Percentiles rank a stretch among this genome's conserved stretches.
phyloP scores from a whole-genome alignment of 495 filamentous ascomycete genomes.

The Cercophora scortea region DNA sequence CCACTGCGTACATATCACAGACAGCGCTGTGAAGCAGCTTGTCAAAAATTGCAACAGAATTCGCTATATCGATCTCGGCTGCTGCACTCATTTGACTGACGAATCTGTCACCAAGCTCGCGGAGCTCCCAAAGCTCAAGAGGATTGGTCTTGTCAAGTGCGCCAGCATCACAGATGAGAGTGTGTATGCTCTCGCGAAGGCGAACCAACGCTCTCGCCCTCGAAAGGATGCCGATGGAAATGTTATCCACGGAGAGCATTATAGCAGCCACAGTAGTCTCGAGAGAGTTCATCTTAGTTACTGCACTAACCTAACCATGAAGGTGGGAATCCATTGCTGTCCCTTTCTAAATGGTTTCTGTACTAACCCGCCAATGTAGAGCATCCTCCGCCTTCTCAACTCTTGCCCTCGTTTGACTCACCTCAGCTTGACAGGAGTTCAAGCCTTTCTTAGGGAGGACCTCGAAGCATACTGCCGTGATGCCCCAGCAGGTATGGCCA shows the following conservation, averaged over 20 bases:
- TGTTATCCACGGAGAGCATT: constrained; percentile 27
- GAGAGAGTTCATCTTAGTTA: constrained; percentile 97
- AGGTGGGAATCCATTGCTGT: constrained; percentile 46
- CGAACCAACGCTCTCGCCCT: constrained; percentile 36
- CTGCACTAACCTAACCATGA: constrained; percentile 71
- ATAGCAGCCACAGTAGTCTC: constrained; percentile 46
- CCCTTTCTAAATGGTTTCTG: neutral
- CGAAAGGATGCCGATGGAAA: constrained; percentile 41
- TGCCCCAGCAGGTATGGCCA: constrained; percentile 59
- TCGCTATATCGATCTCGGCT: constrained; percentile 93
- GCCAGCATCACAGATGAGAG: constrained; percentile 78
- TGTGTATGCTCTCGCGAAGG: constrained; percentile 72
- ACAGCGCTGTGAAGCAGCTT: constrained; percentile 72
- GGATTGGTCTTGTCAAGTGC: constrained; percentile 95
- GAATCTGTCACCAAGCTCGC: constrained; percentile 78
- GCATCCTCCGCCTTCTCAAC: constrained; percentile 82
- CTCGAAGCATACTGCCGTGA: constrained; percentile 77
- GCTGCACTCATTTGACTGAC: constrained; percentile 87
- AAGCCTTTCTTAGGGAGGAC: constrained; percentile 68
- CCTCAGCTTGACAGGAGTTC: constrained; percentile 91
- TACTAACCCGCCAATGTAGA: constrained; percentile 44
- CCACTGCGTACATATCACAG: constrained; percentile 86
- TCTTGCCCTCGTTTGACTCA: constrained; percentile 89
- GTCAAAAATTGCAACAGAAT: constrained; percentile 87
- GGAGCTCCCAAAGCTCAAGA: constrained; percentile 79